Base-by-base conservation (phyloP, 225 moss, liverwort and hornwort genomes). In the Takakia lepidozioides region DNA sequence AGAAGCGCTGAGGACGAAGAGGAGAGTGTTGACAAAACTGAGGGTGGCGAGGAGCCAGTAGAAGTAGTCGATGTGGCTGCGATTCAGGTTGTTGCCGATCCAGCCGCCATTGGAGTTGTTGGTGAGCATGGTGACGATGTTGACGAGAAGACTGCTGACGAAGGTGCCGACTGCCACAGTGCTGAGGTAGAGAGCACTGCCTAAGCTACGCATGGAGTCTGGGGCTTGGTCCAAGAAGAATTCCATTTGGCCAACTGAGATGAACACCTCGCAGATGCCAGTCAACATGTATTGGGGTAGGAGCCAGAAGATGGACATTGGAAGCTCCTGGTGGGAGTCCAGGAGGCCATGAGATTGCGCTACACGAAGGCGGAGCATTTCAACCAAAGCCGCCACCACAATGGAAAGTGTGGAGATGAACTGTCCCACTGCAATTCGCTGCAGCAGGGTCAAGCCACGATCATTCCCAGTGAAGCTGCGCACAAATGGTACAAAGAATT, bases 131-230 rank as follows among this genome's bases (percentile, higher is more conserved):
- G 98, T 91, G 17, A 98, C 91, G 16, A 91, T 74, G 30, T 80
- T 80, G 42, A 98, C 98, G 11, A 98, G 60, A 44, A 98, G 84
- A 60, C 91, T 91, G 51, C 98, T 98, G 11, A 91, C 75, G 48
- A 91, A 98, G 66, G 87, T 91, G 50, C 98, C 98, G n/a, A 91
- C 83, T n/a, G 98, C 85, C 26, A 98, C 87, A 32, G 98, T 98
- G 59, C 98, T 98, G n/a, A 98, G 81, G 59, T 98, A 98, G 10
- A 98, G 61, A 35, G 98, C 98, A 47, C 82, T 87, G 38, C 98
- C 98, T 26, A 98, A 64, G 59, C 91, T 91, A 36, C 91, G 84
- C 98, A 98, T 98, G 37, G 98, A 91, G 66, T 98, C 91, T 1
- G 98, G 98, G 25, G 81, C 85, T 58, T 98, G 98, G 71, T 87